These are phyloP conservation scores for Nakazawaea sp. DNA, from an alignment of 805 yeast genomes.

Conservation along the genomic window DNA sequence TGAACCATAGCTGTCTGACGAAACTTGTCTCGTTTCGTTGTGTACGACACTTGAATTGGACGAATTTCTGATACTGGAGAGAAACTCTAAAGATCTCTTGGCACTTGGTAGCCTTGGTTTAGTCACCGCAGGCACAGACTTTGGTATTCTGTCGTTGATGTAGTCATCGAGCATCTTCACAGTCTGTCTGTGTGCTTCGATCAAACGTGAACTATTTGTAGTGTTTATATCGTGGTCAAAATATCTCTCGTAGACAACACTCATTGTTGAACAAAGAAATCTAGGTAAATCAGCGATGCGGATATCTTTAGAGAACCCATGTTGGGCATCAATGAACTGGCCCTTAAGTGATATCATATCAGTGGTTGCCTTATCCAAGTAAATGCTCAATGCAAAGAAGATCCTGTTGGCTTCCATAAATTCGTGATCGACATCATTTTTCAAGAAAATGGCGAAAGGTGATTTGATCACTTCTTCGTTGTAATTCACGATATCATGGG, in stretches of 20 bases:
- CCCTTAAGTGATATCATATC: conserved; percentile 14
- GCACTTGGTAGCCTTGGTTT: not conserved
- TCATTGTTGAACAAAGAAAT: conserved; percentile 1
- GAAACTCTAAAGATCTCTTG: conserved; percentile 4
- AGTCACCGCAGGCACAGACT: no score
- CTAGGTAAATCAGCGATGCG: conserved; percentile 12
- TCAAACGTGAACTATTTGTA: not conserved
- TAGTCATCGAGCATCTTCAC: not conserved
- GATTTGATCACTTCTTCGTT: conserved; percentile 49
- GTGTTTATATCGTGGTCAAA: conserved; percentile 3
- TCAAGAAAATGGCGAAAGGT: conserved; percentile 60
- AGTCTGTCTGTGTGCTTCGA: conserved; percentile 1
- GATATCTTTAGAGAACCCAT: conserved; percentile 13
- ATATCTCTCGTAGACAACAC: conserved; percentile 1
- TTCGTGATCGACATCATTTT: conserved; percentile 35
- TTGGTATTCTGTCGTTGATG: not conserved
- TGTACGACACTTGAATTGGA: conserved; percentile 8
- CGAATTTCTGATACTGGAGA: not conserved
- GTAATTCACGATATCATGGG: conserved; percentile 55
- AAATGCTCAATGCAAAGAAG: conserved; percentile 41
- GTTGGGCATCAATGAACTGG: conserved; percentile 16
- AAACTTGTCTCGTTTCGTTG: not conserved
- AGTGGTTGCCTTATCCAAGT: conserved; percentile 27
- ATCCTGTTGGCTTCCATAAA: conserved; percentile 30
- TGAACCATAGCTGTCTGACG: no score